Conservation (phyloP, 768 basidiomycete species). For the Mycena vitilis region DNA sequence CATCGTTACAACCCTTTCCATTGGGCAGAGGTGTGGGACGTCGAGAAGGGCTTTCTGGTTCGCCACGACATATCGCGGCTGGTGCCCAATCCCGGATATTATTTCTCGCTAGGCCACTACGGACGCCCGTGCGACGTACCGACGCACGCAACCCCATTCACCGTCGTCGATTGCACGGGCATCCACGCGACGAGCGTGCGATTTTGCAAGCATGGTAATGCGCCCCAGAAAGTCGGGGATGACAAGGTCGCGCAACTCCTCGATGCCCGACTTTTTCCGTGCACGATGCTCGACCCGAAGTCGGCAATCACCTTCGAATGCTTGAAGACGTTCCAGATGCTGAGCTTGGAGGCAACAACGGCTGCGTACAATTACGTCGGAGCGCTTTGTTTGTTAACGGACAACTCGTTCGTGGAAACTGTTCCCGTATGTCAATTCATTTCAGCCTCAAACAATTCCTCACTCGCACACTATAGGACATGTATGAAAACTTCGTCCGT, state of each 20-base stretch:
- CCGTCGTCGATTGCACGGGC: too few species aligned
- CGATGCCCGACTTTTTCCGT: conserved; percentile 17
- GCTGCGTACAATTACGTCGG: too few species aligned
- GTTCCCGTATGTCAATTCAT: conserved; percentile 29
- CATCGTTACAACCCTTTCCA: conserved; percentile 22
- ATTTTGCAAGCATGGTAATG: too few species aligned
- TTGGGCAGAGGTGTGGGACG: conserved; percentile 24
- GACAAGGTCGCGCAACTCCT: conserved; percentile 21
- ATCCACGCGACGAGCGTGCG: too few species aligned
- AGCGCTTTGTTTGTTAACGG: conserved; percentile 31
- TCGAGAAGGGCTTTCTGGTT: background rate
- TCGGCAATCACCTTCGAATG: conserved; percentile 15
- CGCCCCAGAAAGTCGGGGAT: conserved; percentile 23
- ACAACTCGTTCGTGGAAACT: conserved; percentile 22
- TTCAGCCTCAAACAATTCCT: background rate
- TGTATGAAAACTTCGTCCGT: conserved; percentile 24
- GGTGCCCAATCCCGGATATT: background rate
- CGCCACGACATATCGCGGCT: background rate
- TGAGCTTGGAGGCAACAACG: conserved; percentile 30
- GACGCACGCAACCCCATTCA: too few species aligned
- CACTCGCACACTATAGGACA: background rate
- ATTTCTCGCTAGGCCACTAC: background rate
- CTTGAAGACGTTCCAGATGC: conserved; percentile 18
- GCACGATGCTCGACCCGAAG: background rate
- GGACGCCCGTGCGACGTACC: background rate